A percentile compares a stretch with the other conserved stretches of the same genome.
phyloP scores from a whole-genome alignment of 768 basidiomycete genomes.

The Cyclocybe aegerita region DNA sequence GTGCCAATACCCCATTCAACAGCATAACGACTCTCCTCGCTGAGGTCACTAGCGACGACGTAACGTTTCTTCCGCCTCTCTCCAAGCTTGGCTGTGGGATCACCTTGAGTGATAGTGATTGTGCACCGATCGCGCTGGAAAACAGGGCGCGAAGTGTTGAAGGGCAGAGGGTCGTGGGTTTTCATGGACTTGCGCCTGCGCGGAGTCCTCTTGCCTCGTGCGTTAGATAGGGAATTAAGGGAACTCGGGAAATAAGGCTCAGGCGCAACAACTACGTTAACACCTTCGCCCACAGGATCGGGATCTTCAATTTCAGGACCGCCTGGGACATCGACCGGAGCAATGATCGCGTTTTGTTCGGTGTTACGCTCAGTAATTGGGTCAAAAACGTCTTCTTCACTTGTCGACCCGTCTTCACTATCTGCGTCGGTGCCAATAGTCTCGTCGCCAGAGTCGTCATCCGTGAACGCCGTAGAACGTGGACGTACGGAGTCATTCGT shows the following conservation, averaged over 20 bases:
- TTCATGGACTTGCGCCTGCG: conserved; percentile 63
- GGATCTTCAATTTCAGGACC: conserved; percentile 60
- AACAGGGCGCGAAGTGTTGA: conserved; percentile 71
- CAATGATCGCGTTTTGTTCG: conserved; percentile 69
- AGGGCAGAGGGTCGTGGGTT: conserved; percentile 61
- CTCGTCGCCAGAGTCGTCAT: conserved; percentile 68
- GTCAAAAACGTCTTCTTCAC: conserved; percentile 67
- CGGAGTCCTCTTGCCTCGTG: conserved; percentile 41
- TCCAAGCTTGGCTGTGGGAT: conserved; percentile 58
- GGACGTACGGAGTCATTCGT: conserved; percentile 56
- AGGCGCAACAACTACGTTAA: conserved; percentile 82
- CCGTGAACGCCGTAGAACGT: conserved; percentile 61
- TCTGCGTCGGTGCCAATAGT: conserved; percentile 50
- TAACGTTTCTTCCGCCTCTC: conserved; percentile 67
- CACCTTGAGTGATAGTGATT: conserved; percentile 84
- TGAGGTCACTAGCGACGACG: conserved; percentile 91
- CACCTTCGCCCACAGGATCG: conserved; percentile 90
- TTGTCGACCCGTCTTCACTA: conserved; percentile 58
- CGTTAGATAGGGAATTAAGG: conserved; percentile 44
- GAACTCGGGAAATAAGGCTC: conserved; percentile 82
- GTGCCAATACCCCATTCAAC: conserved; percentile 99
- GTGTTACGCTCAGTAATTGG: conserved; percentile 86
- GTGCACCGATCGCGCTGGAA: conserved; percentile 94
- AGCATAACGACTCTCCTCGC: conserved; percentile 92
- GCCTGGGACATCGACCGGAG: conserved; percentile 20